These are phyloP conservation scores for Lanmaoa rubissima DNA, from an alignment of 768 basidiomycete species.

Conservation along the genomic window DNA sequence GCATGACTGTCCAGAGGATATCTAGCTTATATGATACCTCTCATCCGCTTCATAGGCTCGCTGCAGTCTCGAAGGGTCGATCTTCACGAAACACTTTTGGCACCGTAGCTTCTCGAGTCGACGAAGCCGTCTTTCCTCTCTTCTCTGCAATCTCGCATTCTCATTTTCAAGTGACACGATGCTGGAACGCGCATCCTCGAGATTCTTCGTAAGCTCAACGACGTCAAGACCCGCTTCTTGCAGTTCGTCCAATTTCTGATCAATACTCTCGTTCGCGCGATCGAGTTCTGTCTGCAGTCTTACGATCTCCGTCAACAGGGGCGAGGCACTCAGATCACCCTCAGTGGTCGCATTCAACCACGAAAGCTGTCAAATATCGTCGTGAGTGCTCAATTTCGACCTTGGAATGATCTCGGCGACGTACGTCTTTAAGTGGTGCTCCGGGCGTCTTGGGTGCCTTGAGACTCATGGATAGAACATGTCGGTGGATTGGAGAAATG, in stretches of 20 bases:
- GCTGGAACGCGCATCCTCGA: constrained; percentile 66
- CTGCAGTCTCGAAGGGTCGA: constrained; percentile 48
- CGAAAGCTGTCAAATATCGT: constrained; percentile 49
- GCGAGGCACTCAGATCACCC: constrained; percentile 53
- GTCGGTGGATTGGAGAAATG: constrained; percentile 78
- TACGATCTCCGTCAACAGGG: constrained; percentile 68
- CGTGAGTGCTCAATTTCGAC: constrained; percentile 6
- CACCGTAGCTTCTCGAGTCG: constrained; percentile 64
- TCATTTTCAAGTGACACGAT: constrained; percentile 65
- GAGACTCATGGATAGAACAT: constrained; percentile 64
- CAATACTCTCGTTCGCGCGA: constrained; percentile 78
- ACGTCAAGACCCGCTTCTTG: constrained; percentile 78
- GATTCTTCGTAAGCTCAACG: constrained; percentile 64
- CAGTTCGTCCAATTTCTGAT: constrained; percentile 84
- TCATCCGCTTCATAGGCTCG: constrained; percentile 50
- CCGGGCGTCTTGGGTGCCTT: constrained; percentile 76
- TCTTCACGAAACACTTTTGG: constrained; percentile 63
- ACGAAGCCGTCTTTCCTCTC: constrained; percentile 65
- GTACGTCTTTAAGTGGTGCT: constrained; percentile 72
- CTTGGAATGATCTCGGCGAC: constrained; percentile 20
- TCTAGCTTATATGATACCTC: constrained; percentile 43
- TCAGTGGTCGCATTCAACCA: constrained; percentile 65
- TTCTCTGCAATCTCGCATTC: constrained; percentile 58
- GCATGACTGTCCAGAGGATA: neutral
- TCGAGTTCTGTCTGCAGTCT: constrained; percentile 75